Base-by-base conservation (phyloP, 192 early-diverging fungal genomes). In the Radiomyces spectabilis region DNA sequence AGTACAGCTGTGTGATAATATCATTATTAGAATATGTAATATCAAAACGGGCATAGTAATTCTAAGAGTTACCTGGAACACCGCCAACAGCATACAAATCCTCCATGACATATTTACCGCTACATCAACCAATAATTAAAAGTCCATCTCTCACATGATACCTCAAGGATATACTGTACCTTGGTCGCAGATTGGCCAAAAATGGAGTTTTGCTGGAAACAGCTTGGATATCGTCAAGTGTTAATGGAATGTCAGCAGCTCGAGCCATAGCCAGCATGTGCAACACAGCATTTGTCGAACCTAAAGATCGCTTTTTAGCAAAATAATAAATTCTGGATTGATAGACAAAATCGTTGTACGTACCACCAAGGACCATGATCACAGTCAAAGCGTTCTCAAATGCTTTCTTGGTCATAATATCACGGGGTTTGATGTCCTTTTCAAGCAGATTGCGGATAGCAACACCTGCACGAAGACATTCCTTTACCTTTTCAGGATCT, bases 71-170 rank as follows among this genome's bases (percentile, higher is more conserved):
- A n/a, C n/a, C n/a, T n/a, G 97, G 97, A 0, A 89, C 92, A 58
- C 97, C 97, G 46, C 97, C 97, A 51, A 96, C 84, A 7, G 66
- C 57, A 63, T 93, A 91, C 31, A 99, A 63, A 66, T 99, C 95
- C 63, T 91, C 97, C 90, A 99, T 97, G 12, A 99, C 95, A 64
- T 92, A 97, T 67, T 94, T 89, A 56, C 97, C 97, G 74, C 88
- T 88, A 57, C 12, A n/a, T n/a, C n/a, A 35, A 30, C 24, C 12
- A 51, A 52, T 35, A 38, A n/a, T 15, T 32, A 40, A 27, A 65
- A 52, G 12, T 54, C 18, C 22, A 1, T 21, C 24, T 44, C 7
- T 44, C 24, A 0, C 24, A 4, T 1, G 15, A 48, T 48, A 4
- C 46, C 15, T 47, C 22, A 32, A 18, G 57, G 3, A n/a, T n/a